phyloP scores from a whole-genome alignment of 768 basidiomycete genomes.

The Pleurotus tuber-regium region DNA sequence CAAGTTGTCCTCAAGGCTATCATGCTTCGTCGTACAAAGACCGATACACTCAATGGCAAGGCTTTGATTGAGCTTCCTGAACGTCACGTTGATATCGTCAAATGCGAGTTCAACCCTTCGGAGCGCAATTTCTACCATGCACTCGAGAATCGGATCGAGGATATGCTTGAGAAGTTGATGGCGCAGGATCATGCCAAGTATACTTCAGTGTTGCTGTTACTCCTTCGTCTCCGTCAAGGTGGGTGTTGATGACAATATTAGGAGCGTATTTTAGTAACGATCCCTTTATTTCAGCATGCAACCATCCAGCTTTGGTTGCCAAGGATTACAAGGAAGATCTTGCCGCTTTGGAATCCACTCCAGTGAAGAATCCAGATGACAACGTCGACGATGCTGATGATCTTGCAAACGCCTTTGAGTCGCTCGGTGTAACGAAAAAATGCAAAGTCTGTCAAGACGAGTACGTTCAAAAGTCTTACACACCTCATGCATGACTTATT shows the following conservation, averaged over 20 bases:
- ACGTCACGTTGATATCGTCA: constrained; percentile 65
- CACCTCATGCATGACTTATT: background rate
- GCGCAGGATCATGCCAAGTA: constrained; percentile 47
- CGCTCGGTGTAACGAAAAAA: constrained; percentile 65
- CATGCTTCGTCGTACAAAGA: constrained; percentile 89
- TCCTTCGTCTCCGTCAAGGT: constrained; percentile 90
- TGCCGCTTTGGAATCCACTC: constrained; percentile 72
- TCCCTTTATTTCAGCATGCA: constrained; percentile 66
- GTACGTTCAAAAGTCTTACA: constrained; percentile 40
- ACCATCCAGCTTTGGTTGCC: constrained; percentile 81
- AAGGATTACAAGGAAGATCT: constrained; percentile 72
- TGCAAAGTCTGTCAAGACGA: constrained; percentile 76
- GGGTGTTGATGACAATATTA: constrained; percentile 15
- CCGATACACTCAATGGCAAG: constrained; percentile 71
- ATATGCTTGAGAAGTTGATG: constrained; percentile 67
- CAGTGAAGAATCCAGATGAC: constrained; percentile 48
- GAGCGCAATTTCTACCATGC: constrained; percentile 81
- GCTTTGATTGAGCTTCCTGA: constrained; percentile 78
- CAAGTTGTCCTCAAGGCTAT: constrained; percentile 81
- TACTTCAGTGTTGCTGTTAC: constrained; percentile 68
- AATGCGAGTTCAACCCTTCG: constrained; percentile 72
- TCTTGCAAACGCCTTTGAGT: constrained; percentile 70
- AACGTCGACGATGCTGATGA: constrained; percentile 67
- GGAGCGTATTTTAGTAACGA: background rate
- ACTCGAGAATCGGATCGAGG: constrained; percentile 65